These are phyloP conservation scores for Globisporangium canariense DNA, from an alignment of 352 stramenopile genomes.

Conservation along the genomic window DNA sequence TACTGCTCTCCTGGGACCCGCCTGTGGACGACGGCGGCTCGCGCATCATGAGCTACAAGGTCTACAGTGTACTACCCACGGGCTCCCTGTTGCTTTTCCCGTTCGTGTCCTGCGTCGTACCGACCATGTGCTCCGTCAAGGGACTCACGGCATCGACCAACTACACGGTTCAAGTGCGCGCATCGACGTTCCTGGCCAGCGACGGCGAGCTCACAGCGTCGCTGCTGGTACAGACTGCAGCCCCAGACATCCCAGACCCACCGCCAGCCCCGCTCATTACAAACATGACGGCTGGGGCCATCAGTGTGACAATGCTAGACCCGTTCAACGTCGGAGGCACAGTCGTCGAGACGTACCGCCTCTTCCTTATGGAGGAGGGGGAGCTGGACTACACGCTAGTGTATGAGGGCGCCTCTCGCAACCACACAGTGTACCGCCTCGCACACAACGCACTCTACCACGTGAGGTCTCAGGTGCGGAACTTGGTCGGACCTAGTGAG, in stretches of 20 bases:
- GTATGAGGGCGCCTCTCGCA: conserved; percentile 23
- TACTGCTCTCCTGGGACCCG: conserved; percentile 41
- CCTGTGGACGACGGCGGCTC: conserved; percentile 50
- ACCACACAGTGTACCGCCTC: conserved; percentile 34
- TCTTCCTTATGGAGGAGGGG: conserved; percentile 30
- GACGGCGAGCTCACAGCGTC: conserved; percentile 29
- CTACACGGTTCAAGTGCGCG: conserved; percentile 44
- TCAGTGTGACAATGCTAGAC: conserved; percentile 50
- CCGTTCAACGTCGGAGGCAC: conserved; percentile 46
- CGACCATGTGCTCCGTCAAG: conserved; percentile 38
- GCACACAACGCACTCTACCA: conserved; percentile 30
- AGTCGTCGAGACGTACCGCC: conserved; percentile 33
- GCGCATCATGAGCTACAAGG: conserved; percentile 38
- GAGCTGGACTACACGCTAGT: conserved; percentile 23
- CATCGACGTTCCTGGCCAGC: conserved; percentile 23
- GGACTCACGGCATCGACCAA: conserved; percentile 32
- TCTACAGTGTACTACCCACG: conserved; percentile 30
- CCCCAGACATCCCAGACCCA: conserved; percentile 34
- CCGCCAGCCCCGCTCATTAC: conserved; percentile 31
- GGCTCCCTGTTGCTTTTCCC: conserved; percentile 21
- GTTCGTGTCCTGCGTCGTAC: conserved; percentile 21
- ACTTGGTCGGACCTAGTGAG: conserved; percentile 40
- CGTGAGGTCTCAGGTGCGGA: conserved; percentile 51
- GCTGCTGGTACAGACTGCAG: conserved; percentile 27
- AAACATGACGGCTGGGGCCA: conserved; percentile 41